Evolutionary conservation across 2,329 filamentous ascomycete species (phyloP).

Genomic region (Penicillium sp.): DNA sequence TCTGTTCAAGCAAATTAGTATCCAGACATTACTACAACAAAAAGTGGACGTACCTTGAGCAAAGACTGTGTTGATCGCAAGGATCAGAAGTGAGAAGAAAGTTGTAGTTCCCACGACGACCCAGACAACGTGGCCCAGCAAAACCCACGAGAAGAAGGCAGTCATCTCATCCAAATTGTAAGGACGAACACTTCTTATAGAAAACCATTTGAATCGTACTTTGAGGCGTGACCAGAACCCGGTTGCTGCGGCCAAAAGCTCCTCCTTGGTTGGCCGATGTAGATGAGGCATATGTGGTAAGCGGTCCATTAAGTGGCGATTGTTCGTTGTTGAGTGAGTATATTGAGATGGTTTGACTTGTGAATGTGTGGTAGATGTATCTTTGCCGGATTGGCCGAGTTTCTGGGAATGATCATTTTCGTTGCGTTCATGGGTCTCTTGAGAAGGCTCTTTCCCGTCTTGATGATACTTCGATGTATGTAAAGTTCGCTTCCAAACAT

Average conservation of each 20-base stretch:
- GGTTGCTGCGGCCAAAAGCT: constrained; percentile 84
- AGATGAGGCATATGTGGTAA: constrained; percentile 70
- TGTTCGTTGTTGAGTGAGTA: constrained; percentile 18
- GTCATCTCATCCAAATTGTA: constrained; percentile 97
- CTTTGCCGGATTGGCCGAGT: constrained; percentile 8
- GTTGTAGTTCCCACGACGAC: constrained; percentile 95
- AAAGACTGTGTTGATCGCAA: constrained; percentile 92
- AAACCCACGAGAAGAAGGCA: constrained; percentile 91
- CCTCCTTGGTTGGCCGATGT: constrained; percentile 86
- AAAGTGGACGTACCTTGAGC: constrained; percentile 67
- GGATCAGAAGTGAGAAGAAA: constrained; percentile 87
- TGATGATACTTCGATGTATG: constrained; percentile 29
- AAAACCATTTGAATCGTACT: constrained; percentile 96
- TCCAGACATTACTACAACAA: constrained; percentile 16
- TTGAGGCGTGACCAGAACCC: constrained; percentile 89
- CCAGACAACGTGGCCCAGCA: constrained; percentile 92
- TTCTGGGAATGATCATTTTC: constrained; percentile 12
- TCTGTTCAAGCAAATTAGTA: constrained; percentile 52
- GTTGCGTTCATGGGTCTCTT: constrained; percentile 15
- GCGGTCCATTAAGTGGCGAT: constrained; percentile 54
- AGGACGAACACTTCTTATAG: constrained; percentile 86
- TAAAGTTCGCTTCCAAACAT: constrained; percentile 32
- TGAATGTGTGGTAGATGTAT: constrained; percentile 3
- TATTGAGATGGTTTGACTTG: constrained; percentile 27
- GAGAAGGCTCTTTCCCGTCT: constrained; percentile 14